These are phyloP conservation scores for Alternaria conjuncta DNA, from an alignment of 2,329 filamentous ascomycete genomes.

Conservation along the genomic window DNA sequence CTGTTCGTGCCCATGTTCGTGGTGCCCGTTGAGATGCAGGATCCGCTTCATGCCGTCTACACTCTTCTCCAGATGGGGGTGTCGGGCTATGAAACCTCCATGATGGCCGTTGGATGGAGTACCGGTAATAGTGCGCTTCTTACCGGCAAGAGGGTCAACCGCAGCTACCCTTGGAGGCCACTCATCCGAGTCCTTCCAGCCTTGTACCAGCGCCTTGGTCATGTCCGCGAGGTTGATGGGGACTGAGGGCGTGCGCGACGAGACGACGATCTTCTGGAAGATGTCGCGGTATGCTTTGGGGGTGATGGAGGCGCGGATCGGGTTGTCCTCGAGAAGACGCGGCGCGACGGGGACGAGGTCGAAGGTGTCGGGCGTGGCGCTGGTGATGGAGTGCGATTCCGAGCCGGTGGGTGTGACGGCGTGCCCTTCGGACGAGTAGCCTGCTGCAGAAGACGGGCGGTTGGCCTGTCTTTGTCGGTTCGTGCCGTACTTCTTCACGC, in stretches of 20 bases:
- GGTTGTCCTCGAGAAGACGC: slow-evolving; percentile 75
- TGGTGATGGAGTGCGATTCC: slow-evolving; percentile 9
- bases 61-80: slow-evolving; percentile 52
- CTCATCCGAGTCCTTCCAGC: slow-evolving; percentile 92
- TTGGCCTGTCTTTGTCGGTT: slow-evolving; percentile 4
- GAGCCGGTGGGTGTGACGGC: slow-evolving; percentile 8
- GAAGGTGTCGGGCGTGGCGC: slow-evolving; percentile 17
- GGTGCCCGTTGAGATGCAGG: slow-evolving; percentile 45
- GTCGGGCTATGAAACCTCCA: slow-evolving; percentile 43
- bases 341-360: slow-evolving; percentile 72
- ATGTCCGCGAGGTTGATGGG: slow-evolving; percentile 88
- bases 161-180: slow-evolving; percentile 76
- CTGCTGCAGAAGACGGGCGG: slow-evolving; percentile 6
- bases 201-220: slow-evolving; percentile 78
- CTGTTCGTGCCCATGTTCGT: slow-evolving; percentile 9
- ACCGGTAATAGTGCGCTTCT: slow-evolving; percentile 37
- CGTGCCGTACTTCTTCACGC: slow-evolving; percentile 52
- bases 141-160: slow-evolving; percentile 54
- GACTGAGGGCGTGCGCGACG: slow-evolving; percentile 80
- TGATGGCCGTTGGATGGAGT: slow-evolving; percentile 20
- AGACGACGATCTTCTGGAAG: slow-evolving; percentile 86
- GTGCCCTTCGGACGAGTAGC: slow-evolving; percentile 14
- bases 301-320: slow-evolving; percentile 78
- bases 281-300: slow-evolving; percentile 78
- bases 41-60: slow-evolving; percentile 55